phyloP scores from a whole-genome alignment of 805 yeast species.

The Starmerella sp. region DNA sequence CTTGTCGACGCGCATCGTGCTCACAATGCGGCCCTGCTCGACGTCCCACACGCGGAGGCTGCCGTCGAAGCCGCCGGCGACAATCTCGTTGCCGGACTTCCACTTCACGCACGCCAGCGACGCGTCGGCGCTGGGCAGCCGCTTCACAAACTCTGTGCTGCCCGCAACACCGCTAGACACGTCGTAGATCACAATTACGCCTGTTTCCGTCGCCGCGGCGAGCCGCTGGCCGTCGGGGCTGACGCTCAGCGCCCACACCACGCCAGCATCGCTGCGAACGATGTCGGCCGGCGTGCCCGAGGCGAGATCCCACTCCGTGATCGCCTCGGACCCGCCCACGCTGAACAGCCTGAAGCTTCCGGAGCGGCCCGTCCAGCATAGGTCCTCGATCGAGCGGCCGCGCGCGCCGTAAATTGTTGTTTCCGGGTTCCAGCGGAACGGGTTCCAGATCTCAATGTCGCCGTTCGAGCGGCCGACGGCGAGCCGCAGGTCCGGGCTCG shows the following conservation, averaged over 20 bases:
- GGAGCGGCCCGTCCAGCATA: conserved; percentile 51
- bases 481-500: conserved; percentile 45
- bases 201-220: conserved; percentile 93
- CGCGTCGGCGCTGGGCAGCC: conserved; percentile 53
- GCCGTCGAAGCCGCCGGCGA: conserved; percentile 96
- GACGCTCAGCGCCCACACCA: conserved; percentile 78
- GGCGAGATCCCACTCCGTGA: conserved; percentile 84
- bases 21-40: conserved; percentile 52
- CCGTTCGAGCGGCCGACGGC: conserved; percentile 94
- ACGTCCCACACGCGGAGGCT: conserved; percentile 72
- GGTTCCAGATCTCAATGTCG: conserved; percentile 92
- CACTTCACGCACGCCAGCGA: conserved; percentile 72
- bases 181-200: conserved; percentile 71
- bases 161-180: conserved; percentile 69
- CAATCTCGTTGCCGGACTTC: conserved; percentile 50
- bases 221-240: conserved; percentile 50
- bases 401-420: conserved; percentile 59
- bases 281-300: conserved; percentile 64
- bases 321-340: conserved; percentile 81
- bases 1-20: conserved; percentile 85
- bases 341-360: conserved; percentile 67
- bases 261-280: conserved; percentile 84
- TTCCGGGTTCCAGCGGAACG: conserved; percentile 72
- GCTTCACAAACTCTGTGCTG: conserved; percentile 57
- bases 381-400: conserved; percentile 78